Evolutionary conservation across 306 rosid genomes (phyloP).

Genomic region (Senna tora): DNA sequence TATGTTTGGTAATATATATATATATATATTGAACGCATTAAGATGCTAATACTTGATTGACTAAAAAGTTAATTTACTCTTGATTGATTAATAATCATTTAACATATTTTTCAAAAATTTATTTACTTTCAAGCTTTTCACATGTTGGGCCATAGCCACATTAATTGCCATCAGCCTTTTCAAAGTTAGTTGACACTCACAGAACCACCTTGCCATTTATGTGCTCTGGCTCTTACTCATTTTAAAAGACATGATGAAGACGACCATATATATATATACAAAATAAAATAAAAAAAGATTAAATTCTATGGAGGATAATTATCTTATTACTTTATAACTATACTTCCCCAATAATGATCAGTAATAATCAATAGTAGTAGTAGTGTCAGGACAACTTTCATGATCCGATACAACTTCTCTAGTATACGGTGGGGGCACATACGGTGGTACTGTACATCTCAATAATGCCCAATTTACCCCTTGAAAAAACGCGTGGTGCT

Average conservation of each 20-base stretch:
- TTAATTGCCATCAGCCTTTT: slow-evolving; percentile 31
- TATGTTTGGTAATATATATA: too few relatives aligned
- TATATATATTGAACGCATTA: too few relatives aligned
- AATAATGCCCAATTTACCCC: slow-evolving; percentile 66
- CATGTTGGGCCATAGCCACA: slow-evolving; percentile 11
- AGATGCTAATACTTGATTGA: too few relatives aligned
- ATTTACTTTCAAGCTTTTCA: slow-evolving; percentile 7
- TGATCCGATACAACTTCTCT: slow-evolving; percentile 49
- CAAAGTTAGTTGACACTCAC: slow-evolving; percentile 26
- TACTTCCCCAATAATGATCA: slow-evolving; percentile 30
- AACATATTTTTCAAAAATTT: too few relatives aligned
- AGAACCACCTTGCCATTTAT: slow-evolving; percentile 28
- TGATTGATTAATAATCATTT: too few relatives aligned
- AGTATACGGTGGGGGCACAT: slow-evolving; percentile 56
- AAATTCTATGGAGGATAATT: slow-evolving; percentile 23
- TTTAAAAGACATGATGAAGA: slow-evolving; percentile 11
- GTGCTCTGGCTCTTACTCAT: slow-evolving; percentile 20
- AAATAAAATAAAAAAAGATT: slow-evolving; percentile 17
- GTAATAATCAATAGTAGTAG: slow-evolving; percentile 67
- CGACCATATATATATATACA: not conserved
- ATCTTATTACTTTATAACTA: slow-evolving; percentile 17
- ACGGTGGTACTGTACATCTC: slow-evolving; percentile 58
- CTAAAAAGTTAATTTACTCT: too few relatives aligned
- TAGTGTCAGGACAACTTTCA: slow-evolving; percentile 62
- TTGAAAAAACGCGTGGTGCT: slow-evolving; percentile 55